phyloP scores from a whole-genome alignment of 495 filamentous ascomycete species.

The Lepraria neglecta region DNA sequence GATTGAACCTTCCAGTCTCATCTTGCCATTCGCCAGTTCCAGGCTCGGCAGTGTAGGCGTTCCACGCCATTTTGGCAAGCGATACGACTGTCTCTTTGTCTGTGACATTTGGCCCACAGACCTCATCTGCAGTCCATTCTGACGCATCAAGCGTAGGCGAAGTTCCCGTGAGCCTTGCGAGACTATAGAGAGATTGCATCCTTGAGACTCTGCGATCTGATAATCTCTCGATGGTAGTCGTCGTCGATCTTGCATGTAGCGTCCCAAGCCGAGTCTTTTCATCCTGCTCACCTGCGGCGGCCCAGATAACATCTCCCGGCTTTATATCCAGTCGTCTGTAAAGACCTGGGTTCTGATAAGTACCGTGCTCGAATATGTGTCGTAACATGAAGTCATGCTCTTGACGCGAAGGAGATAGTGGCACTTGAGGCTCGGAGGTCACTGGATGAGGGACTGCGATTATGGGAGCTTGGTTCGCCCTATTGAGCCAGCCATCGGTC shows the following conservation, averaged over 20 bases:
- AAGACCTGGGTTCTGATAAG: constrained; percentile 62
- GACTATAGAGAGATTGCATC: constrained; percentile 68
- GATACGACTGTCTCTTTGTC: constrained; percentile 79
- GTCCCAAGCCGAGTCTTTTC: constrained; percentile 36
- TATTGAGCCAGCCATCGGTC: constrained; percentile 22
- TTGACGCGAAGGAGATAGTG: constrained; percentile 31
- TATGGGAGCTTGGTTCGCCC: constrained; percentile 32
- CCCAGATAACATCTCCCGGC: constrained; percentile 53
- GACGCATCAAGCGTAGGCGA: constrained; percentile 54
- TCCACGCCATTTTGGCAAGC: constrained; percentile 77
- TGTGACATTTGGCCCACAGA: constrained; percentile 72
- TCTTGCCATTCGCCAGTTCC: constrained; percentile 75
- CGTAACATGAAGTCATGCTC: constrained; percentile 57
- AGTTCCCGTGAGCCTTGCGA: constrained; percentile 56
- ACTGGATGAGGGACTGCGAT: constrained; percentile 29
- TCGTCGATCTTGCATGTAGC: constrained; percentile 49
- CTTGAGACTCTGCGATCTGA: constrained; percentile 67
- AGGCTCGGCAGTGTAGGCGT: constrained; percentile 76
- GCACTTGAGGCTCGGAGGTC: constrained; percentile 36
- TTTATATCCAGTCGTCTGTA: constrained; percentile 69
- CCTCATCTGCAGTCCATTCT: constrained; percentile 78
- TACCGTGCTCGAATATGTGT: constrained; percentile 88
- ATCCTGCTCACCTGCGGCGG: constrained; percentile 58
- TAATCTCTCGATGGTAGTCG: constrained; percentile 68
- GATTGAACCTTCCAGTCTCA: constrained; percentile 71